These are phyloP conservation scores for Gynochthodes officinalis DNA, from an alignment of 257 asterid species.

Conservation along the genomic window DNA sequence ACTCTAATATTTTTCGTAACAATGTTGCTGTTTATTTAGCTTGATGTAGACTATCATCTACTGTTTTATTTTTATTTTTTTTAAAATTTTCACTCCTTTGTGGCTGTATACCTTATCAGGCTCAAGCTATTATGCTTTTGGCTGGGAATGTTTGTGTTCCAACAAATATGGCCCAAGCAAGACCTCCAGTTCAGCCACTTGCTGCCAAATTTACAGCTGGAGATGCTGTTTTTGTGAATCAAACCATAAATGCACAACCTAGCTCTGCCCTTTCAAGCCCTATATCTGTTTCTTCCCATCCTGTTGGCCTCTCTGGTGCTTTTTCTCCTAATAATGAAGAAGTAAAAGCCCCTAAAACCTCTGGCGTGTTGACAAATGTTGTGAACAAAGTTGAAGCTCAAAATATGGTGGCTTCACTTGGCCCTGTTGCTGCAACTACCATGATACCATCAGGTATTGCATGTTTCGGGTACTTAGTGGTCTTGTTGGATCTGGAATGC, in stretches of 20 bases:
- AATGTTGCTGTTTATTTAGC: not conserved
- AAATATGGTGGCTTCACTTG: conserved; percentile 34
- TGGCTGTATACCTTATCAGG: conserved; percentile 39
- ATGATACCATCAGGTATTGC: conserved; percentile 52
- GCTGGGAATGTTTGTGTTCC: conserved; percentile 49
- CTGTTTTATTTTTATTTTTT: not conserved
- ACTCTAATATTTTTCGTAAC: not conserved
- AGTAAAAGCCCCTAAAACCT: conserved; percentile 30
- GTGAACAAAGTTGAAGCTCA: conserved; percentile 44
- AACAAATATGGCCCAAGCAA: conserved; percentile 38
- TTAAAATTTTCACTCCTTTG: conserved; percentile 2
- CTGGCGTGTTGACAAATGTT: conserved; percentile 26
- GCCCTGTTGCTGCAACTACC: conserved; percentile 42
- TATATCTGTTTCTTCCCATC: conserved; percentile 59
- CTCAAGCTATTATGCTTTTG: conserved; percentile 72
- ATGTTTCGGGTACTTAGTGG: not conserved
- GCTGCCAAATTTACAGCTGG: conserved; percentile 38
- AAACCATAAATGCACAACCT: conserved; percentile 29
- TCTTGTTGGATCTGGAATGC: not conserved
- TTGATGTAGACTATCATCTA: not conserved
- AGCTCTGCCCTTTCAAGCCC: conserved; percentile 57
- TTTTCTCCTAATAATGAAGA: conserved; percentile 35
- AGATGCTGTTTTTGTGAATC: conserved; percentile 37
- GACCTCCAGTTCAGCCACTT: conserved; percentile 40
- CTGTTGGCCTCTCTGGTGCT: conserved; percentile 38